Evolutionary conservation across 139 green algal species (phyloP).

Genomic region (Chlamydomonas incerta): DNA sequence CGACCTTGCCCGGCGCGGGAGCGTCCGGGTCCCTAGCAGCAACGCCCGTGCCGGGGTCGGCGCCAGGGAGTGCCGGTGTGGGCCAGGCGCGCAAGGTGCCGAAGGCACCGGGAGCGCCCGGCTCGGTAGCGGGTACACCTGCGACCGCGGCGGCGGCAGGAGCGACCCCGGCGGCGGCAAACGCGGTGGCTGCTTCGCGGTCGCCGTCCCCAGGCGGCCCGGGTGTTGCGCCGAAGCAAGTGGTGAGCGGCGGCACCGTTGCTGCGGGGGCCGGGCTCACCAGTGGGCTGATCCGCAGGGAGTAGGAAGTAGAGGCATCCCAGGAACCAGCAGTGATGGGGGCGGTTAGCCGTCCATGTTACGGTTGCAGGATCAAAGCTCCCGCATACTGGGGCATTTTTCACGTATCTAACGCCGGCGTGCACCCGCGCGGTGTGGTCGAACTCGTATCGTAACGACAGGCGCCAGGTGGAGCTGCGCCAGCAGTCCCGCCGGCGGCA

Average conservation of each 20-base stretch:
- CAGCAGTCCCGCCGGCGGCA: background rate
- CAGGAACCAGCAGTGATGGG: no score
- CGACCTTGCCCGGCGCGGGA: background rate
- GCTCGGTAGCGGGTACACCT: background rate
- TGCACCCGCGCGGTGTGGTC: no score
- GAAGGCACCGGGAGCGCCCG: background rate
- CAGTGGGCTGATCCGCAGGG: no score
- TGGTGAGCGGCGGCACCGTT: no score
- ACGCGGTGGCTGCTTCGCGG: background rate
- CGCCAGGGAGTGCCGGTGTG: background rate
- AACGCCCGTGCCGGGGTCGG: background rate
- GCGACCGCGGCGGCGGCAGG: background rate
- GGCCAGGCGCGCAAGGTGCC: conserved; percentile 25
- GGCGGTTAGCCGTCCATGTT: no score
- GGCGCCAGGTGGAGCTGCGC: background rate
- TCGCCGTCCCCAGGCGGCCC: background rate
- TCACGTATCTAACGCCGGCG: no score
- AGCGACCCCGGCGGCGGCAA: background rate
- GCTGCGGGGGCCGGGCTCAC: no score
- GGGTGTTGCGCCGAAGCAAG: background rate
- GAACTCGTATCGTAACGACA: background rate
- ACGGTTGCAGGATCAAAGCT: no score
- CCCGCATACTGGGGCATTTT: no score
- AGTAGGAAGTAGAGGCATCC: no score
- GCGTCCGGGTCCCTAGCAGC: background rate